Conservation (phyloP, 208 protist species). For the Pavlovales sp. region DNA sequence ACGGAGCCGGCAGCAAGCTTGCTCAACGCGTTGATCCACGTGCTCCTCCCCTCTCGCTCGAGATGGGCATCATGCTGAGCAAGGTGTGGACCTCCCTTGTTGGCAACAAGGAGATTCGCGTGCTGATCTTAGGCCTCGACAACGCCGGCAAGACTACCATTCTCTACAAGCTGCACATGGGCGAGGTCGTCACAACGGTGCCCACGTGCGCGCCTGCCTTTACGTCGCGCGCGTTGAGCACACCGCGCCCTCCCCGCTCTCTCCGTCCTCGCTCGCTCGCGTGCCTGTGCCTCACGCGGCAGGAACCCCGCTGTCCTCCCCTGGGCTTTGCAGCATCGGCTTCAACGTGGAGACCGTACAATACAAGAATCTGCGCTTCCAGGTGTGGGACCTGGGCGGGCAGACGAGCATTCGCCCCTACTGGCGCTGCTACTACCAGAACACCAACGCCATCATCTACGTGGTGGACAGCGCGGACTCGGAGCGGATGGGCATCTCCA, state of each 20-base stretch:
- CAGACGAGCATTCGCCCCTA: conserved; percentile 75
- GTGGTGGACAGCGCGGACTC: conserved; percentile 70
- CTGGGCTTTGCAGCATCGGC: conserved; percentile 57
- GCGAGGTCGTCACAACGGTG: conserved; percentile 19
- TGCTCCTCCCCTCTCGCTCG: too few species aligned
- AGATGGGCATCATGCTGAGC: conserved; percentile 5
- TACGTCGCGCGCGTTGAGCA: too few species aligned
- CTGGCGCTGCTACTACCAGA: conserved; percentile 83
- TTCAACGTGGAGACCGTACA: conserved; percentile 61
- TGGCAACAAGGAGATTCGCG: conserved; percentile 28
- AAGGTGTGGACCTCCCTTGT: not conserved
- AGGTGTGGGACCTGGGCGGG: conserved; percentile 62
- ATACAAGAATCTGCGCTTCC: conserved; percentile 58
- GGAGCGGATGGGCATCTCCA: conserved; percentile 74
- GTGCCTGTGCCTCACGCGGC: too few species aligned
- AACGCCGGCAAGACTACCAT: conserved; percentile 44
- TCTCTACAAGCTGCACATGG: conserved; percentile 47
- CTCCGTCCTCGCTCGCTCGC: too few species aligned
- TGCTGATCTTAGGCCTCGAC: conserved; percentile 43
- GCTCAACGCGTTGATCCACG: too few species aligned
- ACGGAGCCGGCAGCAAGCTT: too few species aligned
- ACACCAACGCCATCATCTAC: conserved; percentile 80
- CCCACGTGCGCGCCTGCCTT: not conserved
- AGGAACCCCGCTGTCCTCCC: too few species aligned
- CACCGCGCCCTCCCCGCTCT: too few species aligned